Percentiles rank a stretch among this genome's conserved stretches.
These are phyloP conservation scores for Clavaria fumosa DNA, from an alignment of 768 basidiomycete species.

Conservation along the genomic window DNA sequence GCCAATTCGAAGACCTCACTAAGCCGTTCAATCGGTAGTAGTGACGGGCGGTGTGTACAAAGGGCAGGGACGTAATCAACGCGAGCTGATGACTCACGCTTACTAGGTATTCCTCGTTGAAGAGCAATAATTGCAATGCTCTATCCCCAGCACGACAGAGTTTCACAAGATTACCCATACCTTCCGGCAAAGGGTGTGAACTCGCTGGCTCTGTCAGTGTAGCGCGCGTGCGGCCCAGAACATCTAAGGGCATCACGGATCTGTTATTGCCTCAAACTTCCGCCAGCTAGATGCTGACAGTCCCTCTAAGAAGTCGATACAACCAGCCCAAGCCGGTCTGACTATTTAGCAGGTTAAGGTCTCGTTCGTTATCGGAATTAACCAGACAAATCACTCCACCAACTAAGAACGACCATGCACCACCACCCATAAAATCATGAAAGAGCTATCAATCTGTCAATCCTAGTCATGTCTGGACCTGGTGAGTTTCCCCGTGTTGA, in stretches of 20 bases:
- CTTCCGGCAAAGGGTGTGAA: too few relatives aligned
- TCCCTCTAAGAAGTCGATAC: too few relatives aligned
- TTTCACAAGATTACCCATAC: too few relatives aligned
- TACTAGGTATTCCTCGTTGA: too few relatives aligned
- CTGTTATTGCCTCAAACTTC: too few relatives aligned
- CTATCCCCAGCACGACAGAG: too few relatives aligned
- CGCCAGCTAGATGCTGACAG: too few relatives aligned
- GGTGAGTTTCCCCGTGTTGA: conserved; percentile 74
- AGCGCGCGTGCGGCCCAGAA: too few relatives aligned
- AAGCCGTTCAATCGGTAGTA: conserved; percentile 88
- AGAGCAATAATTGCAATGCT: too few relatives aligned
- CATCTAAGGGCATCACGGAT: too few relatives aligned
- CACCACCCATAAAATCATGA: conserved; percentile 77
- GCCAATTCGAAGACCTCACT: conserved; percentile 69
- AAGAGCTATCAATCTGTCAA: conserved; percentile 77
- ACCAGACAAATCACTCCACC: conserved; percentile 81
- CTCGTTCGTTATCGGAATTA: conserved; percentile 78
- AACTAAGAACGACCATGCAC: conserved; percentile 86
- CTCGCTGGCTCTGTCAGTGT: too few relatives aligned
- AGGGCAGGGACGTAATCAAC: conserved; percentile 86
- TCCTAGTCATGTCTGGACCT: conserved; percentile 65
- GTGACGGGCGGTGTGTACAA: conserved; percentile 84
- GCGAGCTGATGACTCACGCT: conserved; percentile 80
- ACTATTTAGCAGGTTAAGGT: conserved; percentile 76
- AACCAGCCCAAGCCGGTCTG: conserved; percentile 32